Conservation (phyloP, 2,329 filamentous ascomycete species). For the Davidsoniella australis region DNA sequence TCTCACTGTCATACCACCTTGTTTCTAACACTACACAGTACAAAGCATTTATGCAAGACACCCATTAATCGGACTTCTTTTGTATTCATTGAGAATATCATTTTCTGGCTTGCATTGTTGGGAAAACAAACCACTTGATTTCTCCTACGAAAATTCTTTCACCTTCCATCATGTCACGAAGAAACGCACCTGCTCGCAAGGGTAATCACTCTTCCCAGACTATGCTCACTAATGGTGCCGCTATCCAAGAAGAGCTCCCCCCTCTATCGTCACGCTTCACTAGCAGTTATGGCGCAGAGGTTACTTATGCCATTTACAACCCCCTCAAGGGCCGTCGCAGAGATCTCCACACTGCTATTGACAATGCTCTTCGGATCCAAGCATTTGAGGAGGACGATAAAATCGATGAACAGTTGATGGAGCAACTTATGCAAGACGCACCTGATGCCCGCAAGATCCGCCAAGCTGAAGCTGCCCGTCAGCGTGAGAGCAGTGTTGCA, state of each 20-base stretch:
- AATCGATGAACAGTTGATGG: constrained; percentile 11
- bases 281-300: constrained; percentile 16
- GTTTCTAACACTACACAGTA: too few species aligned
- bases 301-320: constrained; percentile 14
- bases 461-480: neutral
- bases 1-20: too few species aligned
- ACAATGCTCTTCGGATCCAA: constrained; percentile 13
- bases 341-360: constrained; percentile 14
- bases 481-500: neutral
- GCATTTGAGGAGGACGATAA: constrained; percentile 8
- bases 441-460: constrained; percentile 4
- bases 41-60: too few species aligned
- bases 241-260: constrained; percentile 14
- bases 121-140: too few species aligned
- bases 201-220: constrained; percentile 1
- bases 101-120: too few species aligned
- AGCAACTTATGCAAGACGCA: constrained; percentile 11
- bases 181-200: neutral
- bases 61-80: too few species aligned
- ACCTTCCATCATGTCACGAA: constrained; percentile 7
- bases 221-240: constrained; percentile 12
- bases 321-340: constrained; percentile 14
- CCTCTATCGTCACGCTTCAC: constrained; percentile 14
- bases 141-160: neutral
- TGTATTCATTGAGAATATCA: too few species aligned